phyloP scores from a whole-genome alignment of 2,329 filamentous ascomycete genomes.

The Diplodia scrobiculata region DNA sequence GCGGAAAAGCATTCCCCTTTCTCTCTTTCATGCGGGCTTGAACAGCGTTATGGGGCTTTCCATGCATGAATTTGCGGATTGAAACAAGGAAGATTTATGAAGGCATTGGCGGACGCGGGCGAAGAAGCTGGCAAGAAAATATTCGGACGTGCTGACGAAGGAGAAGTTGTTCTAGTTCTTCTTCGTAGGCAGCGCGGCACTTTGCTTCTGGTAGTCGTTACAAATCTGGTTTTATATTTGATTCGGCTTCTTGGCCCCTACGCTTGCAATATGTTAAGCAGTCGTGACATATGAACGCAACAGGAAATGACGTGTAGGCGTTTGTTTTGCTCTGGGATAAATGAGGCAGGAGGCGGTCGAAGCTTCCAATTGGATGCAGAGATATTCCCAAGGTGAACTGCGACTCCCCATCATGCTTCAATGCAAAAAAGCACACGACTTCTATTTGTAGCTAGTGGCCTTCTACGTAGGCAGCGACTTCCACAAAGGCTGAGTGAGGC shows the following conservation, averaged over 20 bases:
- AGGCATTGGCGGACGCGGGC: background rate
- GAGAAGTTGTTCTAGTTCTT: background rate
- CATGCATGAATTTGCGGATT: background rate
- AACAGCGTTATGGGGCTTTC: background rate
- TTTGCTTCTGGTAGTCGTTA: background rate
- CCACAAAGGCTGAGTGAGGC: background rate
- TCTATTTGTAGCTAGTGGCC: too few species aligned
- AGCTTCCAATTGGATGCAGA: too few species aligned
- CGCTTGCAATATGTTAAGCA: background rate
- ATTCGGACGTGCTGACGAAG: background rate
- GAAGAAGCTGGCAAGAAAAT: background rate
- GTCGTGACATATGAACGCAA: background rate
- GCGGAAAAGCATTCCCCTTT: background rate
- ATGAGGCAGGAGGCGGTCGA: too few species aligned
- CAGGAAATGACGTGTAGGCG: too few species aligned
- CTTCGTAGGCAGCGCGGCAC: background rate
- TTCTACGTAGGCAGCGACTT: background rate
- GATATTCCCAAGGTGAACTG: too few species aligned
- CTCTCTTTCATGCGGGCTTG: constrained; percentile 2
- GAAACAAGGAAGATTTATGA: background rate
- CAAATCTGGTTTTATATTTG: background rate
- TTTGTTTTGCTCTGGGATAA: too few species aligned
- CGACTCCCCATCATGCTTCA: too few species aligned
- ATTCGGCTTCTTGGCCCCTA: background rate
- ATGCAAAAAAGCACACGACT: too few species aligned